These are phyloP conservation scores for Bassia scoparia DNA, from an alignment of 148 eudicot species.

Conservation along the genomic window DNA sequence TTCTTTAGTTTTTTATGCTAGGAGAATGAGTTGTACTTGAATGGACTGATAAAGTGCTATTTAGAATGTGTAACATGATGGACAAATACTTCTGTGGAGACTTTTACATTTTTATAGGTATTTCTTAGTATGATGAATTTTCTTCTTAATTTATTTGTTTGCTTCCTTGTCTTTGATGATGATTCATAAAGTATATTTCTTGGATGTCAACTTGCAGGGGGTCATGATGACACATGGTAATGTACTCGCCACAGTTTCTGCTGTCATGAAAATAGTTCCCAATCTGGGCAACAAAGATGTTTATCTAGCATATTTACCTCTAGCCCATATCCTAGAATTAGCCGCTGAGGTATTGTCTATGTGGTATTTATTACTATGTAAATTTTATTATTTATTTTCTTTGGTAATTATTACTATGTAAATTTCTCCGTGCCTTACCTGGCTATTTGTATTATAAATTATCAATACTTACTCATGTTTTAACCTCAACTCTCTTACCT, in stretches of 20 bases:
- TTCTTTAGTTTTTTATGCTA: background rate
- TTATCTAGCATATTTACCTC: slow-evolving; percentile 85
- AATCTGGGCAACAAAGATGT: slow-evolving; percentile 64
- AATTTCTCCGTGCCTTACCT: background rate
- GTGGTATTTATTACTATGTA: slow-evolving; percentile 1
- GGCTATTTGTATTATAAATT: background rate
- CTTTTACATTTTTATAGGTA: background rate
- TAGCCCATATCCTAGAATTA: slow-evolving; percentile 90
- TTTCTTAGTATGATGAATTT: background rate
- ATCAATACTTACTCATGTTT: background rate
- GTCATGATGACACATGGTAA: slow-evolving; percentile 96
- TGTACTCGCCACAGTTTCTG: slow-evolving; percentile 83
- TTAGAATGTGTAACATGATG: background rate
- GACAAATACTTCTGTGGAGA: background rate
- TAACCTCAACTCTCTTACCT: background rate
- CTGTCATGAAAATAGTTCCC: slow-evolving; percentile 86
- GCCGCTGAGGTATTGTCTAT: slow-evolving; percentile 71
- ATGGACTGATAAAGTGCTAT: background rate
- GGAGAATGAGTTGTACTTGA: background rate
- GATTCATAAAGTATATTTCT: background rate
- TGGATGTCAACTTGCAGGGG: slow-evolving; percentile 48
- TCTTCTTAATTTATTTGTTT: background rate
- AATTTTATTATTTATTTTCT: too few relatives aligned
- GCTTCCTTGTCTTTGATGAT: background rate
- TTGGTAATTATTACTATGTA: too few relatives aligned